A percentile compares a stretch with the other conserved stretches of the same genome.
Conservation (phyloP, 192 early-diverging fungal genomes). For the Lobulomyces angularis region DNA sequence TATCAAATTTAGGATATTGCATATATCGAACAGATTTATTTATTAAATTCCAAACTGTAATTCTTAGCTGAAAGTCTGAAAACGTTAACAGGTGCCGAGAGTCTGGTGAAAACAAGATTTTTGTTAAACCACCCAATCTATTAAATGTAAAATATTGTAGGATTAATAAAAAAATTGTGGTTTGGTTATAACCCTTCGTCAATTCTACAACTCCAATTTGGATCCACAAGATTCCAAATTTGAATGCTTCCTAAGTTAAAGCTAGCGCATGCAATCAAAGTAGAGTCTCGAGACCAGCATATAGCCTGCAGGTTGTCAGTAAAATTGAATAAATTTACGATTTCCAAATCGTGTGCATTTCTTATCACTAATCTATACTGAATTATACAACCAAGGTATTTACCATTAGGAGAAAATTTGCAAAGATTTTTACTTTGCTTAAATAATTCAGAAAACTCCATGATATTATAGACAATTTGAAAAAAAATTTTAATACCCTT, state of each 20-base stretch:
- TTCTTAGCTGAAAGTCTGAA: constrained; percentile 41
- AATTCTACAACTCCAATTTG: constrained; percentile 40
- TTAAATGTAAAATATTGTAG: too few species aligned
- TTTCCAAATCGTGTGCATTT: constrained; percentile 44
- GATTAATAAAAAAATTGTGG: too few species aligned
- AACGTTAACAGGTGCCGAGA: constrained; percentile 33
- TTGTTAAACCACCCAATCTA: constrained; percentile 24
- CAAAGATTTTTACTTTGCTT: constrained; percentile 44
- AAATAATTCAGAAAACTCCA: constrained; percentile 59
- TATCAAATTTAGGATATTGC: constrained; percentile 53
- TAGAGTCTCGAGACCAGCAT: constrained; percentile 55
- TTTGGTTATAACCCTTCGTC: too few species aligned
- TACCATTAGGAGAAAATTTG: constrained; percentile 47
- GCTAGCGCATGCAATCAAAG: constrained; percentile 40
- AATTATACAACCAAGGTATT: constrained; percentile 58
- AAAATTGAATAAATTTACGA: constrained; percentile 45
- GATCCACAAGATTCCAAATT: constrained; percentile 45
- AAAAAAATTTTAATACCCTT: too few species aligned
- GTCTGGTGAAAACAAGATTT: constrained; percentile 39
- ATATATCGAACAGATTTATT: constrained; percentile 42
- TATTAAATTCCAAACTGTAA: constrained; percentile 57
- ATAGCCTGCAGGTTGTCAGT: constrained; percentile 36
- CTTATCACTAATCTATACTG: constrained; percentile 57
- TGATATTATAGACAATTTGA: too few species aligned
- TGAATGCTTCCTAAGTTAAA: constrained; percentile 23